Percentiles rank a stretch among this genome's conserved stretches.
These are phyloP conservation scores for Pelargonium fulgidum DNA, from an alignment of 441 rosid genomes.

Conservation along the genomic window DNA sequence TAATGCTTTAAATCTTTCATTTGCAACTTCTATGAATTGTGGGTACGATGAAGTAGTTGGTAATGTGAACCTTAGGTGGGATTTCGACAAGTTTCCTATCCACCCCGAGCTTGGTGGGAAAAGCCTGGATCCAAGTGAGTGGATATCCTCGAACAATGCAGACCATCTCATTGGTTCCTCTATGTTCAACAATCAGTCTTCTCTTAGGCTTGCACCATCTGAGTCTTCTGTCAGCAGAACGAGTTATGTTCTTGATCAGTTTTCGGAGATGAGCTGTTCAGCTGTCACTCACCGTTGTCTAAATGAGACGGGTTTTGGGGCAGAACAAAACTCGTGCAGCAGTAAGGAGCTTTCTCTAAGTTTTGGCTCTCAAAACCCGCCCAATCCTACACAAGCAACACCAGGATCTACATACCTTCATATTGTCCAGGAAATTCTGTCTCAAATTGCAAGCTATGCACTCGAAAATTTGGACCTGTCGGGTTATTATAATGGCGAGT, in stretches of 20 bases:
- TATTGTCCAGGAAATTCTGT: conserved; percentile 73
- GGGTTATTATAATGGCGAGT: conserved; percentile 27
- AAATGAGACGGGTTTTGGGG: conserved; percentile 32
- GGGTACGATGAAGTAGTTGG: conserved; percentile 33
- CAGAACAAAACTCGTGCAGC: conserved; percentile 50
- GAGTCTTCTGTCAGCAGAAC: conserved; percentile 30
- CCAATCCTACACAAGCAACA: conserved; percentile 37
- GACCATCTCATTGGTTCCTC: conserved; percentile 24
- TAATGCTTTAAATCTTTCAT: conserved; percentile 29
- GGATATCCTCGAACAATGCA: conserved; percentile 35
- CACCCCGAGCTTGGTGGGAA: conserved; percentile 24
- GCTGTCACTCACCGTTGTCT: conserved; percentile 28
- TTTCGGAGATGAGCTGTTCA: conserved; percentile 42
- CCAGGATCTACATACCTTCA: conserved; percentile 59
- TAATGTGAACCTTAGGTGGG: conserved; percentile 30
- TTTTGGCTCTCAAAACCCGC: conserved; percentile 28
- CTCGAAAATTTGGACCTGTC: conserved; percentile 42
- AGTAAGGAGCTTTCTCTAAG: conserved; percentile 50
- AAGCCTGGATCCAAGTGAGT: conserved; percentile 33
- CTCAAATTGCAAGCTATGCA: conserved; percentile 71
- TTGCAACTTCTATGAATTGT: conserved; percentile 26
- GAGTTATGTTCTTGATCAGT: conserved; percentile 40
- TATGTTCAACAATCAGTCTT: conserved; percentile 45
- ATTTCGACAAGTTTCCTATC: conserved; percentile 28
- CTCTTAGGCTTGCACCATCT: conserved; percentile 67